These are phyloP conservation scores for Debaryomyces maramus DNA, from an alignment of 805 yeast genomes.

Conservation along the genomic window DNA sequence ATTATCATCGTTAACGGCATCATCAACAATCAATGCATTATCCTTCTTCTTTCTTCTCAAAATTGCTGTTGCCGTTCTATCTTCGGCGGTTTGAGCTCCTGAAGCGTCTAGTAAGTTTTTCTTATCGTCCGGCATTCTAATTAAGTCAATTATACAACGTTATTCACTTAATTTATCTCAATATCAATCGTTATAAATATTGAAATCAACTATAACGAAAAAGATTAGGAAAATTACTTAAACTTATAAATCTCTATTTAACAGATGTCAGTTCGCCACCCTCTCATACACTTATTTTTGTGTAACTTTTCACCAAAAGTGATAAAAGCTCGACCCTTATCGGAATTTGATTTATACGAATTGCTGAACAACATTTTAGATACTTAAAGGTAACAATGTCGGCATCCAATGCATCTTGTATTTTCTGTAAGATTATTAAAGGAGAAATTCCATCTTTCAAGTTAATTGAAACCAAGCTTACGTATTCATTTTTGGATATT, in stretches of 20 bases:
- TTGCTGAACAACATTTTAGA: not conserved
- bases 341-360: not conserved
- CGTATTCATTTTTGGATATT: constrained; percentile 87
- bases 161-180: constrained; percentile 1
- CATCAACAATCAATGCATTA: constrained; percentile 92
- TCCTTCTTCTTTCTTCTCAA: constrained; percentile 97
- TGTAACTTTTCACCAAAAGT: constrained; percentile 5
- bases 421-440: constrained; percentile 91
- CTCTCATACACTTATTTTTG: constrained; percentile 3
- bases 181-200: not conserved
- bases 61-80: constrained; percentile 93
- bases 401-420: constrained; percentile 44
- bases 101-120: constrained; percentile 55
- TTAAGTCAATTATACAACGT: not conserved
- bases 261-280: constrained; percentile 8
- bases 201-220: not conserved
- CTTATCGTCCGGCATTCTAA: constrained; percentile 24
- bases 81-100: constrained; percentile 60
- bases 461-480: constrained; percentile 76
- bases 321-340: not conserved
- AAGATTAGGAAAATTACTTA: not conserved
- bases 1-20: constrained; percentile 95
- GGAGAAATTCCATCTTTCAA: constrained; percentile 96
- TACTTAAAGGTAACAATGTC: not conserved
- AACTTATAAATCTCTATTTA: not conserved